Conservation (phyloP, 305 asterid species). For the Fraxinus floribunda region DNA sequence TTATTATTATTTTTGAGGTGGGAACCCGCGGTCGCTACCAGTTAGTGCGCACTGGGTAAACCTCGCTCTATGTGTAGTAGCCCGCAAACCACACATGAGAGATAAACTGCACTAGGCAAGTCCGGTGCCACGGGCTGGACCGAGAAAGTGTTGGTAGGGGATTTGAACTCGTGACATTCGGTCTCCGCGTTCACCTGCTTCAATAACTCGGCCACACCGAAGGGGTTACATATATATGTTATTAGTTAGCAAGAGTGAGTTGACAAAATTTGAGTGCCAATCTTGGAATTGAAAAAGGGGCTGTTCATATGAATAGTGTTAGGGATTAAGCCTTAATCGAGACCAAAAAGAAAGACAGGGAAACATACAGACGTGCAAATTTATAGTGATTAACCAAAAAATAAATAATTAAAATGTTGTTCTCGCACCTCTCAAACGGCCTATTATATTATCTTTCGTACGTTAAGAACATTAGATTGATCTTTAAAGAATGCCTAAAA, state of each 20-base stretch:
- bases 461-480: not conserved
- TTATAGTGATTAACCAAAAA: not conserved
- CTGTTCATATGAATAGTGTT: not conserved
- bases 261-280: not conserved
- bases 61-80: too few species aligned
- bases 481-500: not conserved
- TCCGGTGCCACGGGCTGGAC: too few species aligned
- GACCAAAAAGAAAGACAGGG: not conserved
- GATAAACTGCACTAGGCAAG: too few species aligned
- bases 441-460: too few species aligned
- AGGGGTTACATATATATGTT: slow-evolving; percentile 15
- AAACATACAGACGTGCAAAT: not conserved
- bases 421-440: not conserved
- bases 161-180: too few species aligned
- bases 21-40: too few species aligned
- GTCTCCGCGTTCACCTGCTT: too few species aligned
- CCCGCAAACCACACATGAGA: too few species aligned
- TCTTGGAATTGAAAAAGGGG: not conserved
- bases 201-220: too few species aligned
- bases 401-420: not conserved
- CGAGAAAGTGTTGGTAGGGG: too few species aligned
- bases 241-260: slow-evolving; percentile 2
- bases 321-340: not conserved
- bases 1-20: too few species aligned
- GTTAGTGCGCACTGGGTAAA: too few species aligned